Conservation (phyloP, 1,284 basidiomycete genomes). For the Heliocybe sulcata region DNA sequence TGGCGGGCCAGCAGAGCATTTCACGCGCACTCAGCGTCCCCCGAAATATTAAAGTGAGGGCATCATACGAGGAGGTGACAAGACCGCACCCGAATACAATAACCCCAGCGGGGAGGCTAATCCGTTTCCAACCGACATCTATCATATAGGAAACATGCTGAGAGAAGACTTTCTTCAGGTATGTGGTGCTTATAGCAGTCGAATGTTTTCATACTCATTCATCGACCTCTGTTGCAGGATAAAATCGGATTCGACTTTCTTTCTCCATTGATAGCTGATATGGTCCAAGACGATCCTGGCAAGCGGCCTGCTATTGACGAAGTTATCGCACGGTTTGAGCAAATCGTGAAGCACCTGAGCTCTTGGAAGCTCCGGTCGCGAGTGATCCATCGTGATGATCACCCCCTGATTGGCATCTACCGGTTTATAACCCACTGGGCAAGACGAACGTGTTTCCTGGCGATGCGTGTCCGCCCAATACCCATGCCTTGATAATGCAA, state of each 20-base stretch:
- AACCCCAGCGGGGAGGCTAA: slow-evolving; percentile 9
- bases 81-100: slow-evolving; percentile 11
- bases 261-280: neutral
- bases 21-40: slow-evolving; percentile 5
- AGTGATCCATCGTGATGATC: neutral
- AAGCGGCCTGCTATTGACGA: slow-evolving; percentile 2
- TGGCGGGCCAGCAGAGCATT: neutral
- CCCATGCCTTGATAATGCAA: too few species aligned
- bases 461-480: too few species aligned
- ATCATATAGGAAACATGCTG: slow-evolving; percentile 21
- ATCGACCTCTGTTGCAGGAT: neutral
- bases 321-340: neutral
- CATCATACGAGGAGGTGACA: slow-evolving; percentile 15
- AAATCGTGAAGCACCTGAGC: neutral
- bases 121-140: slow-evolving; percentile 21
- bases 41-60: slow-evolving; percentile 12
- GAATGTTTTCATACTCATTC: neutral
- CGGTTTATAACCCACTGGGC: neutral
- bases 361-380: slow-evolving; percentile 2
- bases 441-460: too few species aligned
- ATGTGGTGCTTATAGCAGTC: neutral
- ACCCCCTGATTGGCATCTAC: neutral
- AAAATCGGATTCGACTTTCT: neutral
- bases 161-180: slow-evolving; percentile 10
- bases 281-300: neutral